A percentile compares a stretch with the other conserved stretches of the same genome.
These are phyloP conservation scores for Candida succiphila DNA, from an alignment of 805 yeast genomes.

Conservation along the genomic window DNA sequence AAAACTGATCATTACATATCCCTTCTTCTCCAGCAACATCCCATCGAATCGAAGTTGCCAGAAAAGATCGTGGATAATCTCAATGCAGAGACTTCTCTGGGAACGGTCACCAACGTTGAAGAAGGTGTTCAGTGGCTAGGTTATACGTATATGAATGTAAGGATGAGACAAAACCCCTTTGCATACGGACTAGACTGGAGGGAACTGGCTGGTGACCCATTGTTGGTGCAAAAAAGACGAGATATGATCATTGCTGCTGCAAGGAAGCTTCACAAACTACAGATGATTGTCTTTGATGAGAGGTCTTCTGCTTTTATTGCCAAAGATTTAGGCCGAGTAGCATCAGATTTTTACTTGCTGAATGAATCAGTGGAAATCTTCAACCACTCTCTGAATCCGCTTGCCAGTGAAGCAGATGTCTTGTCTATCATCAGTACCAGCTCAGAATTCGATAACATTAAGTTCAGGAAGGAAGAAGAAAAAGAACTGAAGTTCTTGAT, in stretches of 20 bases:
- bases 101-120: slow-evolving; percentile 88
- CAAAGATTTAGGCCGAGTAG: slow-evolving; percentile 88
- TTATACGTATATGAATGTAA: slow-evolving; percentile 84
- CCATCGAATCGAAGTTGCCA: slow-evolving; percentile 80
- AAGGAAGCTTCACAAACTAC: slow-evolving; percentile 68
- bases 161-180: slow-evolving; percentile 93
- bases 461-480: slow-evolving; percentile 80
- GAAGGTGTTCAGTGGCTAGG: slow-evolving; percentile 98
- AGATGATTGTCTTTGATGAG: slow-evolving; percentile 92
- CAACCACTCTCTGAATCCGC: slow-evolving; percentile 73
- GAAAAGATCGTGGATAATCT: slow-evolving; percentile 80
- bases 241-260: slow-evolving; percentile 77
- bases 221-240: slow-evolving; percentile 61
- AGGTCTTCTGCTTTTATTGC: slow-evolving; percentile 67
- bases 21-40: slow-evolving; percentile 85
- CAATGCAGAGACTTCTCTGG: slow-evolving; percentile 93
- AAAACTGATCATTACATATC: slow-evolving; percentile 82
- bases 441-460: slow-evolving; percentile 85
- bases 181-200: slow-evolving; percentile 87
- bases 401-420: slow-evolving; percentile 87
- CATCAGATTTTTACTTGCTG: slow-evolving; percentile 85
- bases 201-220: slow-evolving; percentile 76
- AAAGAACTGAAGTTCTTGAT: slow-evolving; percentile 55
- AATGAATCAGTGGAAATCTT: slow-evolving; percentile 84
- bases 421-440: slow-evolving; percentile 84